Evolutionary conservation across 2,329 filamentous ascomycete genomes (phyloP).

Genomic region (Proliferodiscus dingleyae): DNA sequence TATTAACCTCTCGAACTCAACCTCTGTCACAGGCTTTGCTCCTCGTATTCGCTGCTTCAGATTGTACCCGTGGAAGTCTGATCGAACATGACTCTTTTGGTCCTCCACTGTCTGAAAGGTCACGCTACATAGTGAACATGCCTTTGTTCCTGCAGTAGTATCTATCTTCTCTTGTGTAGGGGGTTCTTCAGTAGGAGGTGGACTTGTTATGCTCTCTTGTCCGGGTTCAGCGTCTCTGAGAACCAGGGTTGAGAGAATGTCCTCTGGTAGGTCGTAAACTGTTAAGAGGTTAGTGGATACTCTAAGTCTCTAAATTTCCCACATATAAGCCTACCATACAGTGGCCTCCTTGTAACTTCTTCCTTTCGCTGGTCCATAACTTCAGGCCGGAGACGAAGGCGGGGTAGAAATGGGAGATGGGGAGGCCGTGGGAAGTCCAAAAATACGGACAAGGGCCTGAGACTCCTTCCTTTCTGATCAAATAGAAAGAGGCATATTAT

Average conservation of each 20-base stretch:
- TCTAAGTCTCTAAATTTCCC: background rate
- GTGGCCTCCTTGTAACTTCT: slow-evolving; percentile 34
- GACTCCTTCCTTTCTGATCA: no score
- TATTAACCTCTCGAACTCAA: slow-evolving; percentile 81
- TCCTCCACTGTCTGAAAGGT: slow-evolving; percentile 70
- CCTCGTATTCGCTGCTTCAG: slow-evolving; percentile 85
- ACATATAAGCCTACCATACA: slow-evolving; percentile 33
- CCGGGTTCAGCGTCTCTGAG: slow-evolving; percentile 26
- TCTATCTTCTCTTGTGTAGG: slow-evolving; percentile 33
- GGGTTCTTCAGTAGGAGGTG: slow-evolving; percentile 28
- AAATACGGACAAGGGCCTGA: no score
- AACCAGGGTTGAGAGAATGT: slow-evolving; percentile 33
- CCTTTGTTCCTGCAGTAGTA: slow-evolving; percentile 57
- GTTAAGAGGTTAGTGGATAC: slow-evolving; percentile 10
- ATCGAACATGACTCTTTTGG: slow-evolving; percentile 80
- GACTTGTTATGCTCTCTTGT: slow-evolving; percentile 23
- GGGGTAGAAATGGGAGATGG: background rate
- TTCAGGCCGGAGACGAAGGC: background rate
- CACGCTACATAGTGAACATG: slow-evolving; percentile 76
- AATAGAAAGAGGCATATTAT: no score
- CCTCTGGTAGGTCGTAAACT: slow-evolving; percentile 33
- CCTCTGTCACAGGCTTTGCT: slow-evolving; percentile 65
- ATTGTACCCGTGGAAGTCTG: slow-evolving; percentile 91
- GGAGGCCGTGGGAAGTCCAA: no score
- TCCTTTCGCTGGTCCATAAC: slow-evolving; percentile 33